Evolutionary conservation across 164 flowering plant species (phyloP).

Genomic region (Taxillus chinensis): DNA sequence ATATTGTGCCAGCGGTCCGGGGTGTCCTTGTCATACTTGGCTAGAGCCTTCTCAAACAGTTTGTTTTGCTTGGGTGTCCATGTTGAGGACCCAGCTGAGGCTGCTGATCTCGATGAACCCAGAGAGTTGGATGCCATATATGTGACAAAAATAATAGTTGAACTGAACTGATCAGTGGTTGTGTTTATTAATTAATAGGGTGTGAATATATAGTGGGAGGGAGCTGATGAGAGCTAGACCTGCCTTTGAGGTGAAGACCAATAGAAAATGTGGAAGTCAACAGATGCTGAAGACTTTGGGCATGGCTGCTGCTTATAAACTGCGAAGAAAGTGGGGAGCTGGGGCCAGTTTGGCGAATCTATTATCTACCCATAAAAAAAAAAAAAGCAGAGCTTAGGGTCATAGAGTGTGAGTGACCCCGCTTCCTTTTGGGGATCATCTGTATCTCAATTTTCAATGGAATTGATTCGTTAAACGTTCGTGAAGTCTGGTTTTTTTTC

Average conservation of each 20-base stretch:
- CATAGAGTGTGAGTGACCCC: constrained; percentile 6
- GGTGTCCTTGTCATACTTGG: constrained; percentile 34
- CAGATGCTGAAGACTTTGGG: background rate
- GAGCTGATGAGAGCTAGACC: background rate
- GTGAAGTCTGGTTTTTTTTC: too few relatives aligned
- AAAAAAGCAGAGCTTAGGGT: constrained; percentile 2
- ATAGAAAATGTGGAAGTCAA: too few relatives aligned
- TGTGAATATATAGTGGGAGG: background rate
- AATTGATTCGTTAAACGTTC: too few relatives aligned
- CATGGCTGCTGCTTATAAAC: constrained; percentile 9
- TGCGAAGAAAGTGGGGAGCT: constrained; percentile 1
- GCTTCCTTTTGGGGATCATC: constrained; percentile 9
- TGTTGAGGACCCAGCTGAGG: constrained; percentile 10
- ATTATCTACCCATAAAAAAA: constrained; percentile 1
- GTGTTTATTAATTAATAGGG: background rate
- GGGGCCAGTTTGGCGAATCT: constrained; percentile 15
- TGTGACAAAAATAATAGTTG: background rate
- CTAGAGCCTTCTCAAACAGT: constrained; percentile 32
- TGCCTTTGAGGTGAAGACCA: background rate
- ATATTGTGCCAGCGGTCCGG: constrained; percentile 39
- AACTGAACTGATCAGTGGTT: background rate
- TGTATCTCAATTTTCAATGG: too few relatives aligned
- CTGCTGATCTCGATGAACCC: constrained; percentile 6
- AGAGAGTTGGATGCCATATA: constrained; percentile 27
- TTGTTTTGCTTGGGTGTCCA: constrained; percentile 39